Evolutionary conservation across 1,139 yeast species (phyloP), one percentile per base, ranked within the genome.

Genomic region (Yarrowia galli): DNA sequence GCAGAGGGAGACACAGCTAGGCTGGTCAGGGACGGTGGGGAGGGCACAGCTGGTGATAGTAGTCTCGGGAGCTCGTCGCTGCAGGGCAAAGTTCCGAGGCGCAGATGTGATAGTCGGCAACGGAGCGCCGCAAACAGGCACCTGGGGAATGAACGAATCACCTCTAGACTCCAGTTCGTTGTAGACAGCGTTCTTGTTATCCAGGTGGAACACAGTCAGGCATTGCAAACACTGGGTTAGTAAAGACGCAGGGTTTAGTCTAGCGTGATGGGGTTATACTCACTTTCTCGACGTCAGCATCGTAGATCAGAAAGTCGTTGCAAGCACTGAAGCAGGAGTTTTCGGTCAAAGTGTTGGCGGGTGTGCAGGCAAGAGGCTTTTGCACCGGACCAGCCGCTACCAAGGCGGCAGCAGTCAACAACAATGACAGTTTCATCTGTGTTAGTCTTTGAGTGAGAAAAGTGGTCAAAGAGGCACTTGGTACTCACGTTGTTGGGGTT

Each of bases 141-240:
- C 42, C 18, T 43, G 13, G 22, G 64, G 64, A 3, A 10, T 7
- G 36, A 58, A 58, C 15, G 64, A 16, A 18, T n/a, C 5, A 3
- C 15, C 64, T 10, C 40, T 6, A 15, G 38, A 7, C 16, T 43
- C 64, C 1, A 58, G 64, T 16, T 43, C 32, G 64, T 58, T 58
- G 38, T 43, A 43, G 22, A 58, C 64, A 13, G 51, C 64, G 35
- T 43, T 43, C 12, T 58, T 58, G 64, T 43, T 58, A 32, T 58
- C 64, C 12, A 58, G 51, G 22, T 28, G 2, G 32, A 58, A 58
- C 20, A 58, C 51, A 5, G 64, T 43, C 32, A 58, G 38, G 10
- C 64, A 58, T 58, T 58, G 64, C 20, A 58, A 38, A 12, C 64
- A 58, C 64, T 58, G 15, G 25, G 63, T 56, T 56, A 56, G 49